A percentile compares a stretch with the other conserved stretches of the same genome.
Evolutionary conservation across 805 yeast species (phyloP).

Genomic region (Sugiyamaella boreocaroliniensis): DNA sequence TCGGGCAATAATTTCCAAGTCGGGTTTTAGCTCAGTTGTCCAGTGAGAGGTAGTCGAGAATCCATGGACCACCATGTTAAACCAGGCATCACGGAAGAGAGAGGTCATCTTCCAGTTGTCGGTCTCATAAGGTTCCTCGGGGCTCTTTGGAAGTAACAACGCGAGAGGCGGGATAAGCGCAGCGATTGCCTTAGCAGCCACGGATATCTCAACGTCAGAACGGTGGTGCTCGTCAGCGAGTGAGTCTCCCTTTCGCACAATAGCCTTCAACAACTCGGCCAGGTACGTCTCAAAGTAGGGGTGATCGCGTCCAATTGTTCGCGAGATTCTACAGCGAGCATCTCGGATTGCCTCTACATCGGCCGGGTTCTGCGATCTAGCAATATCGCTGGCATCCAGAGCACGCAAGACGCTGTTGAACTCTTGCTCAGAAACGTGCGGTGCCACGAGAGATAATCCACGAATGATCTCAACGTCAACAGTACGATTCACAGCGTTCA

Average conservation of each 20-base stretch:
- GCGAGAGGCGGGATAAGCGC: constrained; percentile 68
- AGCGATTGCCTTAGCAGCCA: constrained; percentile 61
- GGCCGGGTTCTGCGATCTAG: constrained; percentile 35
- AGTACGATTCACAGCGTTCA: constrained; percentile 37
- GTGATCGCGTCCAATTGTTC: constrained; percentile 22
- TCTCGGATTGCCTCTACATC: constrained; percentile 23
- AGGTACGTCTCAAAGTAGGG: constrained; percentile 54
- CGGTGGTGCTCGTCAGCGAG: constrained; percentile 71
- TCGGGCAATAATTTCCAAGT: constrained; percentile 68
- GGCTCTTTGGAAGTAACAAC: constrained; percentile 54
- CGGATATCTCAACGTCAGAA: constrained; percentile 39
- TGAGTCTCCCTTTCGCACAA: constrained; percentile 74
- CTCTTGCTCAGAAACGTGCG: constrained; percentile 56
- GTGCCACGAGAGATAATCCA: constrained; percentile 59
- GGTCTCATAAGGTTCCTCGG: constrained; percentile 39
- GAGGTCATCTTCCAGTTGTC: constrained; percentile 46
- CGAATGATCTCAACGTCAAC: constrained; percentile 53
- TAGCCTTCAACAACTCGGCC: constrained; percentile 56
- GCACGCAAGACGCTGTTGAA: constrained; percentile 55
- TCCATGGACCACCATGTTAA: constrained; percentile 88
- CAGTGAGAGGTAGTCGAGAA: constrained; percentile 48
- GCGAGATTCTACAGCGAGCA: constrained; percentile 15
- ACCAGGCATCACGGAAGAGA: constrained; percentile 86
- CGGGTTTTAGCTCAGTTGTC: constrained; percentile 40
- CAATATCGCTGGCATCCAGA: constrained; percentile 44